phyloP scores from a whole-genome alignment of 345 rosid genomes.

The Moringa oleifera region DNA sequence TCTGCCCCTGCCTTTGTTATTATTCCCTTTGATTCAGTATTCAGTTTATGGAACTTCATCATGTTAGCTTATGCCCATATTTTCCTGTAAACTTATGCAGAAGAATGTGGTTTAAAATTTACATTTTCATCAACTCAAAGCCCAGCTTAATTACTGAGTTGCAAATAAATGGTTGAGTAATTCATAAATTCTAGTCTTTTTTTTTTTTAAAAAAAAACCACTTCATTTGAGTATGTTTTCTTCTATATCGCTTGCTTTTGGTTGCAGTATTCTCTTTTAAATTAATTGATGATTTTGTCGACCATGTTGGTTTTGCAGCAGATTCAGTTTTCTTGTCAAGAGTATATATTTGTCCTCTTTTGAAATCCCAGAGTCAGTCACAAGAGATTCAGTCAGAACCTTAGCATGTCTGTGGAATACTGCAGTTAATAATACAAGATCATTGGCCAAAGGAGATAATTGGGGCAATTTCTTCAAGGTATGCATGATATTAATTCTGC shows the following conservation, averaged over 20 bases:
- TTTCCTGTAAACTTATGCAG: not conserved
- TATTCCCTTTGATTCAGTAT: not conserved
- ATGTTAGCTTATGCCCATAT: not conserved
- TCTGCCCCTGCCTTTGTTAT: too few relatives aligned
- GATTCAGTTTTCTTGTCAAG: slow-evolving; percentile 46
- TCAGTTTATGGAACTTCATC: not conserved
- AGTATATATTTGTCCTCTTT: slow-evolving; percentile 45
- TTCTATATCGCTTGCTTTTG: not conserved
- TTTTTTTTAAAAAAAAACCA: not conserved
- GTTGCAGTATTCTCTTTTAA: not conserved
- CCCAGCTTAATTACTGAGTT: not conserved
- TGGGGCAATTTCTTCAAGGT: slow-evolving; percentile 68
- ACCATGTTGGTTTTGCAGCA: slow-evolving; percentile 31
- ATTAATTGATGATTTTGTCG: not conserved
- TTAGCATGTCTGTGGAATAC: slow-evolving; percentile 52
- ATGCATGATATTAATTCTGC: slow-evolving; percentile 8
- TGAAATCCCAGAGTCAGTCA: slow-evolving; percentile 41
- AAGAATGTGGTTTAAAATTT: not conserved
- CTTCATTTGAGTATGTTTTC: not conserved
- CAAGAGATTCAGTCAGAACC: slow-evolving; percentile 41
- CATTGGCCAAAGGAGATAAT: slow-evolving; percentile 57
- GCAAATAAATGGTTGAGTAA: not conserved
- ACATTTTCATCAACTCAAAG: not conserved
- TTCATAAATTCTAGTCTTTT: not conserved
- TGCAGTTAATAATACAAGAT: slow-evolving; percentile 26